Evolutionary conservation across 2,329 filamentous ascomycete species (phyloP), one percentile per base, ranked within the genome.

Genomic region (Gyromitra esculenta): DNA sequence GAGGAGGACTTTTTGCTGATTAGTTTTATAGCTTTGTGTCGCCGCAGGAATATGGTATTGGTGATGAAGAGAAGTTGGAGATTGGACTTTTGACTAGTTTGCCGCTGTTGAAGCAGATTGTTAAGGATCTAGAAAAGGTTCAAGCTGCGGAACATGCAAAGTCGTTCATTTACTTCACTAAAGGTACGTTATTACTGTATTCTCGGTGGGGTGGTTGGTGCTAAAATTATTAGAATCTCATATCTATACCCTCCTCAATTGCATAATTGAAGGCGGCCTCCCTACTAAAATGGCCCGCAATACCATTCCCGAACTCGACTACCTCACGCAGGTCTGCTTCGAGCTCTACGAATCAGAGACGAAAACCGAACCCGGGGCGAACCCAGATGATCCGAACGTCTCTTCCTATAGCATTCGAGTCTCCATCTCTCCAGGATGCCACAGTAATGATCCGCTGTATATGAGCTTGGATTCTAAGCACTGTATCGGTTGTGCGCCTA

Each of bases 111-210:
- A 96, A 96, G 83, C 96, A 99, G 84, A 97, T 99, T 81, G 96
- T 99, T 5, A 92, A 94, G 82, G 95, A 99, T 81, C 87, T 99
- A 1, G 96, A 99, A 85, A 94, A 98, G 84, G 93, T 98, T 84
- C 96, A 99, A 84, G 95, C 96, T 2, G 96, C 93, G 0, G 91
- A 95, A 68, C 92, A 96, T 80, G 94, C 94, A 57, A 97, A 97
- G 83, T 95, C 92, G 1, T 98, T 98, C 86, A 93, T 98, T 84
- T 99, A 99, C 85, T 99, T 99, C 84, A 99, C 96, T 79, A 99
- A 99, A 84, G 79, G 79, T 80, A 59, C 11, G 65, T 9, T 13
- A 18, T 8, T 43, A 2, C 18, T 21, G 9, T 54, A 18, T n/a
- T 57, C 35, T 45, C 21, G 25, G 60, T 13, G 21, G 21, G 41